Evolutionary conservation across 805 yeast species (phyloP), one percentile per base, ranked within the genome.

Genomic region (Saccharomycopsis microspora): DNA sequence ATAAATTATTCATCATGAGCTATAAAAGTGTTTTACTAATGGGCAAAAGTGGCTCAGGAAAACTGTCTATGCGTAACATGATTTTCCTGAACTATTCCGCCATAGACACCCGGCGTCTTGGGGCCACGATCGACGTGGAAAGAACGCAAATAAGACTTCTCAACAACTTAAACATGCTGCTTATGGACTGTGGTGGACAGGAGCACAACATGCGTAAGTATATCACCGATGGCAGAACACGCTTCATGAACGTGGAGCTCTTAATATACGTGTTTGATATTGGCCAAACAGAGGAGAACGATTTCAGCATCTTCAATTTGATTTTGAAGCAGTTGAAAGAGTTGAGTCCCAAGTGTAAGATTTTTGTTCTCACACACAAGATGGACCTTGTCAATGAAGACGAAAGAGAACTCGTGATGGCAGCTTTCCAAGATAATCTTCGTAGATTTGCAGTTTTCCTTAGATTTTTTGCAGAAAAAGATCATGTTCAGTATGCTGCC

Each of bases 141-240:
- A 96, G 93, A 60, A 87, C 97, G 2, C 96, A 90, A 65, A 67
- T 93, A 48, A 70, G 97, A 44, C 89, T 93, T 58, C 69, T 93
- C 50, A 96, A 96, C 1, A 89, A 90, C 61, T 87, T 93, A 94
- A 88, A 97, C 1, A 69, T 93, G 42, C 90, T 90, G 58, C 68
- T 93, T 28, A 89, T 97, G 97, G 98, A 93, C 64, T 93, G 98
- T 66, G 98, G 97, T 58, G 96, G 96, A 3, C 98, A 93, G 62
- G 97, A 93, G 63, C 87, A 84, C 2, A 93, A 89, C 56, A 89
- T 93, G 86, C 97, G 90, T 59, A 88, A 86, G 63, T 93, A 93
- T 61, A 53, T 67, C 5, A 65, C 60, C 50, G 59, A 57, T 34
- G 53, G 59, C 44, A 50, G 50, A 28, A 53, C 52, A 33, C 50